These are phyloP conservation scores for Coprinopsis strossmayeri DNA, from an alignment of 768 basidiomycete genomes.

Conservation along the genomic window DNA sequence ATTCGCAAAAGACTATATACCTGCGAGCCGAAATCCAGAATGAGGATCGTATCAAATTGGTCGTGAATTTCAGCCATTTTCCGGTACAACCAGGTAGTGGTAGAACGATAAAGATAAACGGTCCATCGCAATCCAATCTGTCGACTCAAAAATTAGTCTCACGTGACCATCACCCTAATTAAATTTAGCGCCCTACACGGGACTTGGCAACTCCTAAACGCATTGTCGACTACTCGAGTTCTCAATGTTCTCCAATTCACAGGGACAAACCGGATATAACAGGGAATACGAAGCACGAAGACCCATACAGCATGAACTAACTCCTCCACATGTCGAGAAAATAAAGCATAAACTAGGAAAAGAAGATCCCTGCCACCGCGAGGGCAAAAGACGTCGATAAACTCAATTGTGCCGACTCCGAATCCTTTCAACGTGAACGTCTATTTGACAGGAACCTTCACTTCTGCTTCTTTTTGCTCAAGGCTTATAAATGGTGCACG, in stretches of 20 bases:
- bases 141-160: neutral
- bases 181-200: neutral
- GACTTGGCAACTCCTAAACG: neutral
- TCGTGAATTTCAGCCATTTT: conserved; percentile 78
- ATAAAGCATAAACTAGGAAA: neutral
- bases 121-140: neutral
- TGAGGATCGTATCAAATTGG: conserved; percentile 92
- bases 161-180: neutral
- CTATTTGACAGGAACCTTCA: conserved; percentile 5
- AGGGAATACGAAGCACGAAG: too few relatives aligned
- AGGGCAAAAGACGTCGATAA: too few relatives aligned
- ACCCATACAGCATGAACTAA: neutral
- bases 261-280: too few relatives aligned
- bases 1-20: conserved; percentile 32
- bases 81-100: neutral
- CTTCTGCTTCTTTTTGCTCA: neutral
- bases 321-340: neutral
- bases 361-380: too few relatives aligned
- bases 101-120: neutral
- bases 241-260: too few relatives aligned
- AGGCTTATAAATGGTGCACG: conserved; percentile 2
- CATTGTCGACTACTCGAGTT: too few relatives aligned
- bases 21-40: conserved; percentile 96
- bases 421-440: neutral
- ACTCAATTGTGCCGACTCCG: neutral